A percentile compares a stretch with the other conserved stretches of the same genome.
phyloP scores from a whole-genome alignment of 768 basidiomycete genomes.

The Termitomyces eurrhizus region DNA sequence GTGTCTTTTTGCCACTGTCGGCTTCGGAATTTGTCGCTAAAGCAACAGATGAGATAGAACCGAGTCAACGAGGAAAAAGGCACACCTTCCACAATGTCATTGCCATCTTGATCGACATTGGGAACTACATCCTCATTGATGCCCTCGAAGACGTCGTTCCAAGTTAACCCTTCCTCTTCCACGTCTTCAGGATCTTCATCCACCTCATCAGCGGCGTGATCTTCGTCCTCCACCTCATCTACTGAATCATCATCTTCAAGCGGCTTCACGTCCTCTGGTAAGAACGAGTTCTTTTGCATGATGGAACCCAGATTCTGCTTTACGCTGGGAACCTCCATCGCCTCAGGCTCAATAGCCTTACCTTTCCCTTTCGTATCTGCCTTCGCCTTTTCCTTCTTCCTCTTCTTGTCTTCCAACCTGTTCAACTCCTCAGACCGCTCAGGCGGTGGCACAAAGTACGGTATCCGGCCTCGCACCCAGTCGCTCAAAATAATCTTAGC shows the following conservation, averaged over 20 bases:
- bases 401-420: constrained; percentile 53
- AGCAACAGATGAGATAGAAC: constrained; percentile 1
- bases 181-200: constrained; percentile 37
- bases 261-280: constrained; percentile 77
- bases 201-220: constrained; percentile 31
- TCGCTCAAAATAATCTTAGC: constrained; percentile 94
- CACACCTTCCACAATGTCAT: constrained; percentile 23
- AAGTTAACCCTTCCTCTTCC: constrained; percentile 59
- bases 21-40: constrained; percentile 10
- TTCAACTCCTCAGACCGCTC: constrained; percentile 74
- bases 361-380: constrained; percentile 52
- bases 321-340: constrained; percentile 53
- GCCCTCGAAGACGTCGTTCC: constrained; percentile 86
- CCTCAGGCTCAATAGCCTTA: constrained; percentile 35
- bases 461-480: constrained; percentile 96
- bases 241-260: constrained; percentile 50
- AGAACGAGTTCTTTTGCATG: constrained; percentile 84
- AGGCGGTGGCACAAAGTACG: constrained; percentile 92
- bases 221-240: constrained; percentile 36
- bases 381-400: constrained; percentile 37
- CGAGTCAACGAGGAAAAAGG: constrained; percentile 16
- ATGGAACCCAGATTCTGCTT: constrained; percentile 85
- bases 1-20: constrained; percentile 9
- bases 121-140: constrained; percentile 28
- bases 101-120: constrained; percentile 25